Evolutionary conservation across 306 rosid species (phyloP).

Genomic region (Hippophae tibetana): DNA sequence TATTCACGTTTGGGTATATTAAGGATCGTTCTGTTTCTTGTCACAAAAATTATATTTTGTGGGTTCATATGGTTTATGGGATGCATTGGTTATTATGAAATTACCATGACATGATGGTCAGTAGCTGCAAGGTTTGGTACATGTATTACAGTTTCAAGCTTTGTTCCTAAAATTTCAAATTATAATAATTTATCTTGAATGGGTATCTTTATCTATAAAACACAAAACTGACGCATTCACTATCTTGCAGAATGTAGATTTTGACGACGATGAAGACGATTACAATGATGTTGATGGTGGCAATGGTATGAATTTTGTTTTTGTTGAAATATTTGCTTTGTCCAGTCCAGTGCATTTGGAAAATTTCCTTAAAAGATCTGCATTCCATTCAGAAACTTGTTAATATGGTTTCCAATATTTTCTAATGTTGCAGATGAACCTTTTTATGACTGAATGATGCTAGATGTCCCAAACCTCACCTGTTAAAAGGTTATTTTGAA

Average conservation of each 20-base stretch:
- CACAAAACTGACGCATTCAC: not conserved
- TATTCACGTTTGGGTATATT: too few relatives aligned
- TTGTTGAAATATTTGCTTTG: not conserved
- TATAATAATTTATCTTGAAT: too few relatives aligned
- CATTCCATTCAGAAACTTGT: not conserved
- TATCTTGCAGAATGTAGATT: constrained; percentile 35
- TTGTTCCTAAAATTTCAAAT: too few relatives aligned
- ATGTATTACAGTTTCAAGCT: too few relatives aligned
- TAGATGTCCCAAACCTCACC: too few relatives aligned
- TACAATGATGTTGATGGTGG: constrained; percentile 24
- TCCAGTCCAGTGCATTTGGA: too few relatives aligned
- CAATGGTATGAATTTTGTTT: constrained; percentile 20
- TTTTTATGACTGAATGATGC: too few relatives aligned
- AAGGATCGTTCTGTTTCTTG: not conserved
- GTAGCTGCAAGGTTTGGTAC: not conserved
- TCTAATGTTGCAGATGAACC: not conserved
- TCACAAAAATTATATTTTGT: not conserved
- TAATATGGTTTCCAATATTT: not conserved
- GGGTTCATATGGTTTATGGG: too few relatives aligned
- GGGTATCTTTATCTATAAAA: not conserved
- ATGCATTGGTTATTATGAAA: not conserved
- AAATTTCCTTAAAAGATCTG: too few relatives aligned
- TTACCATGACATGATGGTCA: not conserved
- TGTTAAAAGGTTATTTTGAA: too few relatives aligned
- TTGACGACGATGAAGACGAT: constrained; percentile 55